Percentiles rank a stretch among this genome's conserved stretches.
phyloP scores from a whole-genome alignment of 2,329 filamentous ascomycete genomes.

The Erysiphe neolycopersici region DNA sequence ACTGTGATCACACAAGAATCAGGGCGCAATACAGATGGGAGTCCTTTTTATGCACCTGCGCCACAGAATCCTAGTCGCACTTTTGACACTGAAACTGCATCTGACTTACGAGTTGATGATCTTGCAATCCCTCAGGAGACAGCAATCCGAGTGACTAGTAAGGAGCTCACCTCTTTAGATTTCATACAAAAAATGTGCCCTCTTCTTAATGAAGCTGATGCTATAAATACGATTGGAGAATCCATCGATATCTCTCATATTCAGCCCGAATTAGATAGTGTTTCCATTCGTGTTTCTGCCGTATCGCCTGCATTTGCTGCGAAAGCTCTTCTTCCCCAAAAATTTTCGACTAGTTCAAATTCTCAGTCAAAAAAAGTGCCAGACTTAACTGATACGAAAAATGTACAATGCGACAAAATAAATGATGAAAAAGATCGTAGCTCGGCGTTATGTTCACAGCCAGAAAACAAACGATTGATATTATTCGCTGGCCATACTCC shows the following conservation, averaged over 20 bases:
- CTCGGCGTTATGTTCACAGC: constrained; percentile 6
- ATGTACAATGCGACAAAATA: constrained; percentile 1
- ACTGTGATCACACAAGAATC: constrained; percentile 12
- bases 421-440: constrained; percentile 1
- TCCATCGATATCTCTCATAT: constrained; percentile 29
- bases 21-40: constrained; percentile 13
- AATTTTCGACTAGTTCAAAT: constrained; percentile 6
- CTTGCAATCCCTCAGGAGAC: constrained; percentile 11
- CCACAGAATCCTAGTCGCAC: constrained; percentile 11
- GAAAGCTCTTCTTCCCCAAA: constrained; percentile 9
- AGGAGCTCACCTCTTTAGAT: constrained; percentile 12
- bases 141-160: constrained; percentile 11
- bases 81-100: constrained; percentile 7
- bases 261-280: constrained; percentile 31
- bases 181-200: constrained; percentile 8
- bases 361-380: constrained; percentile 7
- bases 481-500: constrained; percentile 38
- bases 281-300: constrained; percentile 26
- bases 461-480: constrained; percentile 24
- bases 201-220: neutral
- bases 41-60: constrained; percentile 14
- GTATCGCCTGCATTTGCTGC: constrained; percentile 15
- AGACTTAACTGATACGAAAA: constrained; percentile 2
- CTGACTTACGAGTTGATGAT: constrained; percentile 10
- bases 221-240: constrained; percentile 5